Conservation (phyloP, 2,329 filamentous ascomycete species). For the Aureobasidium sp. region DNA sequence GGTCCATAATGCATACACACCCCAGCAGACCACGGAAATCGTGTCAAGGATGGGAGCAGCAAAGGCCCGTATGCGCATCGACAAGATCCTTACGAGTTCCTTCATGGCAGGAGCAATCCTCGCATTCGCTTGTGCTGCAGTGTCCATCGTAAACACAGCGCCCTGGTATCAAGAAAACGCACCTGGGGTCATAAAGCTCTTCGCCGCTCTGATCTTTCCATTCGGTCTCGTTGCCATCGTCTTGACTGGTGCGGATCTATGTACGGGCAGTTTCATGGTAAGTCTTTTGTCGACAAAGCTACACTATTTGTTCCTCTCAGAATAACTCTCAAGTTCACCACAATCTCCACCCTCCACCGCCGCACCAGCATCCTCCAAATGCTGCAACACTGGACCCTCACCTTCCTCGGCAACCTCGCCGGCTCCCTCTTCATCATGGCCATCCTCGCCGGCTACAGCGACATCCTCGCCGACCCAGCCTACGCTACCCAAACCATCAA, state of each 20-base stretch:
- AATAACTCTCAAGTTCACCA: constrained; percentile 30
- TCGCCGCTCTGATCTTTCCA: constrained; percentile 28
- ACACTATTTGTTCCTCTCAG: neutral
- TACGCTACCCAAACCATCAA: constrained; percentile 37
- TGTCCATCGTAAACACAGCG: constrained; percentile 20
- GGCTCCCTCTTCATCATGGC: constrained; percentile 25
- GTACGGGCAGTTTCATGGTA: constrained; percentile 26
- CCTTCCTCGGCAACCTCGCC: constrained; percentile 26
- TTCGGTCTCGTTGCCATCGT: constrained; percentile 26
- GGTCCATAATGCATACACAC: constrained; percentile 10
- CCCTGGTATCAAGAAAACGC: constrained; percentile 28
- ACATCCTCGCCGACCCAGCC: constrained; percentile 26
- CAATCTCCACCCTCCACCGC: constrained; percentile 36
- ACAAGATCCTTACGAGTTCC: constrained; percentile 45
- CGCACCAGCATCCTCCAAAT: constrained; percentile 23
- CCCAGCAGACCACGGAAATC: constrained; percentile 40
- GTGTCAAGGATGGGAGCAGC: constrained; percentile 41
- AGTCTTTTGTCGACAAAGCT: neutral
- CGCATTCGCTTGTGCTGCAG: constrained; percentile 37
- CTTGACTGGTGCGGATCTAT: constrained; percentile 27
- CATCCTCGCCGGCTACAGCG: constrained; percentile 24
- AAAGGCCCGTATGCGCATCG: constrained; percentile 45
- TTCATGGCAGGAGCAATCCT: constrained; percentile 45
- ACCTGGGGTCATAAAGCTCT: constrained; percentile 24
- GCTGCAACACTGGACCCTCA: constrained; percentile 22